Percentiles rank a stretch among this genome's conserved stretches.
These are phyloP conservation scores for Vicia sativa DNA, from an alignment of 306 rosid genomes.

Conservation along the genomic window DNA sequence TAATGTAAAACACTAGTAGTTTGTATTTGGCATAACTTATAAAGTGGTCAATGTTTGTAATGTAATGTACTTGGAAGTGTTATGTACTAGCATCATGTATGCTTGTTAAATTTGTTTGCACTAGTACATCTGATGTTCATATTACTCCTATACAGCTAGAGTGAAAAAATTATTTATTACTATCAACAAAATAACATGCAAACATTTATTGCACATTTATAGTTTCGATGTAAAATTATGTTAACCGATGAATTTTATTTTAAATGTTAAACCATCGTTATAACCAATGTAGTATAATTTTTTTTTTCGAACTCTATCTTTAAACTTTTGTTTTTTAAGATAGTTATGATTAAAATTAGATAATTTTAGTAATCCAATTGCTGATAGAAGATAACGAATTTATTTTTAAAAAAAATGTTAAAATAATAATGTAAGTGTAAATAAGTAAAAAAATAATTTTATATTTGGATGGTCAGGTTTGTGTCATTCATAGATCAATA, in stretches of 20 bases:
- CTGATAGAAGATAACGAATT: no score
- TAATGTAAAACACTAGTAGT: not conserved
- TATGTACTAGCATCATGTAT: no score
- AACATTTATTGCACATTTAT: not conserved
- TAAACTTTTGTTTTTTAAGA: no score
- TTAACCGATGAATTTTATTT: not conserved
- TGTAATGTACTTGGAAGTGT: not conserved
- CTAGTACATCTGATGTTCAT: not conserved
- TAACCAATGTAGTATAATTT: not conserved
- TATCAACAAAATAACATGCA: not conserved
- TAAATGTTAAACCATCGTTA: not conserved
- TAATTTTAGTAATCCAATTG: no score
- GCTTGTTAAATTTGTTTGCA: not conserved
- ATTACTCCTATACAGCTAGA: not conserved
- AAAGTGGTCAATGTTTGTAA: slow-evolving; percentile 19
- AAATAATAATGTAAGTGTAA: no score
- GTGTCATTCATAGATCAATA: no score
- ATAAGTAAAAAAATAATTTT: no score
- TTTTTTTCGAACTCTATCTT: no score
- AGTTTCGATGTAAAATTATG: not conserved
- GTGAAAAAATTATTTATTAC: not conserved
- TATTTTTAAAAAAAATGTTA: no score
- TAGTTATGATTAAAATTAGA: no score
- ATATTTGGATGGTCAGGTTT: no score
- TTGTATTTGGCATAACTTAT: slow-evolving; percentile 28